Evolutionary conservation across 2,329 filamentous ascomycete genomes (phyloP).

Genomic region (Myriosclerotinia duriaeana): DNA sequence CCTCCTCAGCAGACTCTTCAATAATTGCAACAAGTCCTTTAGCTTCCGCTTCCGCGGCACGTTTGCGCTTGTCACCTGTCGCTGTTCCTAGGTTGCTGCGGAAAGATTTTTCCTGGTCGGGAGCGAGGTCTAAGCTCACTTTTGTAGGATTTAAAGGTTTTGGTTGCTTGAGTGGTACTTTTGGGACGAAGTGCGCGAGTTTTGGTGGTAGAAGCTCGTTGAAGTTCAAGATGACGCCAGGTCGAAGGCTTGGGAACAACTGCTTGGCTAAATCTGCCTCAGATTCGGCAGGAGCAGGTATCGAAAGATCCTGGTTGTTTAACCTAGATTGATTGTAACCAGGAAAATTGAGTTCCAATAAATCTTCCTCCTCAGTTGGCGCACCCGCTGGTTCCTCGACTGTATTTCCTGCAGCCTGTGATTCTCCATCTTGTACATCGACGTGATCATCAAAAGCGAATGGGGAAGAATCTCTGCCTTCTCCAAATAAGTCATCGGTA

Average conservation of each 20-base stretch:
- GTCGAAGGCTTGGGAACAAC: conserved; percentile 78
- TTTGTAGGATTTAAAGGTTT: conserved; percentile 85
- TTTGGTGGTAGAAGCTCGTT: conserved; percentile 81
- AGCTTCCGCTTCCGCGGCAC: conserved; percentile 52
- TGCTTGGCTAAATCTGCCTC: conserved; percentile 74
- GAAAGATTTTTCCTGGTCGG: conserved; percentile 85
- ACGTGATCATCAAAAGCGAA: conserved; percentile 33
- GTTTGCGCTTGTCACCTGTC: conserved; percentile 53
- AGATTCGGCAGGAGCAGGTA: conserved; percentile 69
- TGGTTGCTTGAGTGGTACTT: conserved; percentile 74
- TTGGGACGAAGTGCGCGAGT: conserved; percentile 73
- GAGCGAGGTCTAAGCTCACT: conserved; percentile 78
- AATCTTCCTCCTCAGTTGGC: conserved; percentile 29
- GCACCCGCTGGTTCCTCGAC: conserved; percentile 31
- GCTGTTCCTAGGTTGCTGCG: conserved; percentile 63
- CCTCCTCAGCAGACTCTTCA: conserved; percentile 44
- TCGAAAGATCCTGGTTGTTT: conserved; percentile 59
- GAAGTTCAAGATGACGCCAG: conserved; percentile 72
- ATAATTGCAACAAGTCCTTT: conserved; percentile 50
- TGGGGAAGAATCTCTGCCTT: conserved; percentile 44
- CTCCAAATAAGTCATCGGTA: conserved; percentile 67
- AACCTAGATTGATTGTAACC: conserved; percentile 34
- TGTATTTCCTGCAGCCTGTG: conserved; percentile 24
- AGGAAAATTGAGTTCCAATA: conserved; percentile 49
- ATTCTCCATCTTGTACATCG: conserved; percentile 28